Evolutionary conservation across 192 early-diverging fungal genomes (phyloP).

Genomic region (Linnemannia schmuckeri): DNA sequence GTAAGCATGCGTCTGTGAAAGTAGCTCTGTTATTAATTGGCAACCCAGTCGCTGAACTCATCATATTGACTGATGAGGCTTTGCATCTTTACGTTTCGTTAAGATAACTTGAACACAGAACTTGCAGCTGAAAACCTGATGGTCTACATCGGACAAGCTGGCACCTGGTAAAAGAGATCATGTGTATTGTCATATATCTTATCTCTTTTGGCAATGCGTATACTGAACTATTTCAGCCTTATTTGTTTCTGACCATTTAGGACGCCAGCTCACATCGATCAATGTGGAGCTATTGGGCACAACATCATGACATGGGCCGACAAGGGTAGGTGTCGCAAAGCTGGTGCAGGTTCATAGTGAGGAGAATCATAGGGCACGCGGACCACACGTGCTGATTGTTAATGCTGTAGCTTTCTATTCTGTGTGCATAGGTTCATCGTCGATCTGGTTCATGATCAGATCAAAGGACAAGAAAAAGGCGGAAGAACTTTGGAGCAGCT

Average conservation of each 20-base stretch:
- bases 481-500: constrained; percentile 25
- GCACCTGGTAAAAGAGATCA: constrained; percentile 30
- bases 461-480: constrained; percentile 32
- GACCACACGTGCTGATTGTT: neutral
- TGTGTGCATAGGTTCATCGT: constrained; percentile 21
- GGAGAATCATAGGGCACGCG: neutral
- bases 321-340: constrained; percentile 17
- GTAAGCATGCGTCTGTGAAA: constrained; percentile 16
- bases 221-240: neutral
- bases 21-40: neutral
- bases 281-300: constrained; percentile 53
- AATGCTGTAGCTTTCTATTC: neutral
- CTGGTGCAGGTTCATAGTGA: neutral
- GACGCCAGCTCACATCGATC: constrained; percentile 52
- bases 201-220: neutral
- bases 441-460: constrained; percentile 50
- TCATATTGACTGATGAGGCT: no score
- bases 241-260: constrained; percentile 13
- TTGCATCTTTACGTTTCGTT: neutral
- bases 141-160: constrained; percentile 49
- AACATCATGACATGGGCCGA: constrained; percentile 54
- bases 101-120: constrained; percentile 26
- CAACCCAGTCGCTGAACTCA: neutral
- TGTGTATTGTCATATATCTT: neutral
- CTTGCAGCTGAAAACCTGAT: constrained; percentile 51